Evolutionary conservation across 192 early-diverging fungal species (phyloP).

Genomic region (Entophlyctis luteolus): DNA sequence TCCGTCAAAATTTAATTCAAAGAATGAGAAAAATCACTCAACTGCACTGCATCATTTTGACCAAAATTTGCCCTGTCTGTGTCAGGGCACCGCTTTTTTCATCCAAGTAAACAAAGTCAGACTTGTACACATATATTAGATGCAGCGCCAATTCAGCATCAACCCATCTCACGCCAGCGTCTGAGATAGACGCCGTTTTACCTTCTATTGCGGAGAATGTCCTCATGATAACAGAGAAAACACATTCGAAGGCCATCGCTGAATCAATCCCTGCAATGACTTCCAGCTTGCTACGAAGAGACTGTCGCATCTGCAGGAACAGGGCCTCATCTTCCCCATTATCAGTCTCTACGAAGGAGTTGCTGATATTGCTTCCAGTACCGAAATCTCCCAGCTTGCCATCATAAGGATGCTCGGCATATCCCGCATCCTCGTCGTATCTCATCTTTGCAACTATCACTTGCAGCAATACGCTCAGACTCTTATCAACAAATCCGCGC

Average conservation of each 20-base stretch:
- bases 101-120: conserved; percentile 58
- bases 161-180: conserved; percentile 56
- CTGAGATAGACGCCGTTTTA: too few relatives aligned
- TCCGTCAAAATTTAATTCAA: conserved; percentile 9
- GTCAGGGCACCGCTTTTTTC: conserved; percentile 38
- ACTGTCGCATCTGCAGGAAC: conserved; percentile 67
- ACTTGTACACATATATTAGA: conserved; percentile 62
- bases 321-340: conserved; percentile 73
- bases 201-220: conserved; percentile 62
- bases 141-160: conserved; percentile 77
- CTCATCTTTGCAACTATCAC: conserved; percentile 83
- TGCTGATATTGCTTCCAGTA: too few relatives aligned
- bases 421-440: conserved; percentile 80
- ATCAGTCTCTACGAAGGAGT: too few relatives aligned
- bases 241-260: conserved; percentile 53
- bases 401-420: too few relatives aligned
- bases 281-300: conserved; percentile 50
- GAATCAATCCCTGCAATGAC: conserved; percentile 69
- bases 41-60: conserved; percentile 61
- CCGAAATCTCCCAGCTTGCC: too few relatives aligned
- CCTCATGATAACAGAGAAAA: conserved; percentile 57
- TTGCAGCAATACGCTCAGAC: conserved; percentile 48
- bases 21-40: conserved; percentile 39
- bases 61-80: conserved; percentile 57
- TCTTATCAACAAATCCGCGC: conserved; percentile 16